Conservation (phyloP, 2,329 filamentous ascomycete species). For the Colletotrichum lupini region DNA sequence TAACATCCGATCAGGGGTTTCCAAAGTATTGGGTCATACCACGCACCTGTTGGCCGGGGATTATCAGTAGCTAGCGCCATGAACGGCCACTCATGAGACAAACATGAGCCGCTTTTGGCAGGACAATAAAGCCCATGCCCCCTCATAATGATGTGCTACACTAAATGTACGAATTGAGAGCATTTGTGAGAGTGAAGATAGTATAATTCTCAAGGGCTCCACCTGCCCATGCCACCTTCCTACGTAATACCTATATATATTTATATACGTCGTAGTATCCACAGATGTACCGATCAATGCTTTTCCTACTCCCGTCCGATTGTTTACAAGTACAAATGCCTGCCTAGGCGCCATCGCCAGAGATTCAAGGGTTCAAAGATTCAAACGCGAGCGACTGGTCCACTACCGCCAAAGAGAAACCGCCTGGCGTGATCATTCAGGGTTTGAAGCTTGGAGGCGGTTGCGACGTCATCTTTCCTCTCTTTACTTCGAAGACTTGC, state of each 20-base stretch:
- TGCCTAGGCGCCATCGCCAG: background rate
- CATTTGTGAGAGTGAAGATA: constrained; percentile 28
- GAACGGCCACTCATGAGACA: constrained; percentile 41
- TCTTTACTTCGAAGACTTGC: constrained; percentile 39
- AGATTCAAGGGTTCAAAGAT: background rate
- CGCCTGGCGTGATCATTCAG: background rate
- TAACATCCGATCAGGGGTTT: constrained; percentile 63
- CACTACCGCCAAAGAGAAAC: background rate
- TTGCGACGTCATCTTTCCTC: background rate
- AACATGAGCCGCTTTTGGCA: background rate
- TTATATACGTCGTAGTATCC: constrained; percentile 7
- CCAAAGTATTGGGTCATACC: constrained; percentile 73
- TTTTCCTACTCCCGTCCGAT: constrained; percentile 14
- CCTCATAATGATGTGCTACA: background rate
- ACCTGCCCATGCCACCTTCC: constrained; percentile 9
- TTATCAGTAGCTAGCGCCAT: constrained; percentile 55
- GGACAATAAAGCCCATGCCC: constrained; percentile 1
- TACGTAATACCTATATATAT: background rate
- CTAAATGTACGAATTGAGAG: background rate
- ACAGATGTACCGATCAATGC: constrained; percentile 12
- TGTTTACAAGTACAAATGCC: constrained; percentile 21
- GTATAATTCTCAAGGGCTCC: constrained; percentile 19
- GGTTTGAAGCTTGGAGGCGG: background rate
- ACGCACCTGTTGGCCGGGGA: constrained; percentile 63
- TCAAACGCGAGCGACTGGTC: background rate